A percentile compares a stretch with the other conserved stretches of the same genome.
These are phyloP conservation scores for Colletotrichum godetiae DNA, from an alignment of 2,329 filamentous ascomycete species.

Conservation along the genomic window DNA sequence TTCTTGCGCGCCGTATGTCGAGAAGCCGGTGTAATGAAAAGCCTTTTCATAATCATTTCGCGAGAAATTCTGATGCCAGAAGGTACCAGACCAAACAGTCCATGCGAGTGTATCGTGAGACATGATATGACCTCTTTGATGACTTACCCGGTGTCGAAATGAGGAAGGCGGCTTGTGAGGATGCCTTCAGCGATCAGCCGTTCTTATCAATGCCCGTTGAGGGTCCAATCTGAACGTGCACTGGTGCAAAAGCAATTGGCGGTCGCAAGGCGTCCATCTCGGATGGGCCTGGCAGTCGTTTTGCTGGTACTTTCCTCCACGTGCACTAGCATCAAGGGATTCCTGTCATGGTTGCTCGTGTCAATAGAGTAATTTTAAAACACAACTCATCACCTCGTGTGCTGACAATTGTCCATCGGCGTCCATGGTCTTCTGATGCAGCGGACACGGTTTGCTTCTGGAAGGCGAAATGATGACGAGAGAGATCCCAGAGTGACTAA, in stretches of 20 bases:
- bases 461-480: slow-evolving; percentile 1
- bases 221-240: background rate
- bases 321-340: background rate
- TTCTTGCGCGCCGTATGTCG: background rate
- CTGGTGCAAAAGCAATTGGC: background rate
- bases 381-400: background rate
- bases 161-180: slow-evolving; percentile 22
- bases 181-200: slow-evolving; percentile 8
- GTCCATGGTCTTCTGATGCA: slow-evolving; percentile 6
- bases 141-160: background rate
- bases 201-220: slow-evolving; percentile 8
- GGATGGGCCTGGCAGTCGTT: background rate
- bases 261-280: background rate
- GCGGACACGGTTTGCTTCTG: background rate
- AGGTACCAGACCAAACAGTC: background rate
- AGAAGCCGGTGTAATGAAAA: background rate
- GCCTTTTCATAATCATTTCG: background rate
- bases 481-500: slow-evolving; percentile 2
- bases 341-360: background rate
- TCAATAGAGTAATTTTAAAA: background rate
- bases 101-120: background rate
- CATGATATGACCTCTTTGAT: background rate
- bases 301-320: background rate
- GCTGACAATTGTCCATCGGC: background rate
- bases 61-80: background rate